Percentiles rank a stretch among this genome's conserved stretches.
Evolutionary conservation across 345 rosid genomes (phyloP).

Genomic region (Boechera retrofracta): DNA sequence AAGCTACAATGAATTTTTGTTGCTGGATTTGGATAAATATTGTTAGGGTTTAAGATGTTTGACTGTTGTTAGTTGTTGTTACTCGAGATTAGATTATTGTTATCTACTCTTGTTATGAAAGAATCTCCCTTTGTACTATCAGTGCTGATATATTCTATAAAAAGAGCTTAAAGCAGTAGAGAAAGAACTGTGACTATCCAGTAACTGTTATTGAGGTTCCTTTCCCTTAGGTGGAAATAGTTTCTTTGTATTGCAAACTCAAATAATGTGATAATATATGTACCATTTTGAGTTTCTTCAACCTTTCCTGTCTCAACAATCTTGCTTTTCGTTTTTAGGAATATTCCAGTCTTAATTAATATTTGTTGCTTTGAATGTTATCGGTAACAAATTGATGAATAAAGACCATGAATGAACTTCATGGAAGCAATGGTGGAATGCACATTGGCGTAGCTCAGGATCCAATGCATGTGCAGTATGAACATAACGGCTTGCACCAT

Average conservation of each 20-base stretch:
- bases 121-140: background rate
- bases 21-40: background rate
- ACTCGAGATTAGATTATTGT: background rate
- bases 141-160: background rate
- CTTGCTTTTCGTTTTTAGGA: background rate
- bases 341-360: slow-evolving; percentile 6
- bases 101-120: slow-evolving; percentile 1
- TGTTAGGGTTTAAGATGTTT: slow-evolving; percentile 24
- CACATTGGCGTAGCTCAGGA: slow-evolving; percentile 51
- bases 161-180: slow-evolving; percentile 14
- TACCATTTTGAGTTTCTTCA: background rate
- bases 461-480: slow-evolving; percentile 52
- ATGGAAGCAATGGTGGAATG: slow-evolving; percentile 49
- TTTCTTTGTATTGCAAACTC: slow-evolving; percentile 8
- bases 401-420: slow-evolving; percentile 54
- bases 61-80: background rate
- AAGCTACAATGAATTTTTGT: background rate
- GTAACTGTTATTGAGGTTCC: slow-evolving; percentile 15
- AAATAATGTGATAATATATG: background rate
- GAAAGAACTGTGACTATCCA: slow-evolving; percentile 13
- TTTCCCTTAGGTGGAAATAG: background rate
- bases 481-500: slow-evolving; percentile 53
- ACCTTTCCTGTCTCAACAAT: background rate
- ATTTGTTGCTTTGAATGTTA: background rate
- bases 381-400: slow-evolving; percentile 15